Evolutionary conservation across 352 stramenopile species (phyloP).

Genomic region (Globisporangium rhizosaccharum): DNA sequence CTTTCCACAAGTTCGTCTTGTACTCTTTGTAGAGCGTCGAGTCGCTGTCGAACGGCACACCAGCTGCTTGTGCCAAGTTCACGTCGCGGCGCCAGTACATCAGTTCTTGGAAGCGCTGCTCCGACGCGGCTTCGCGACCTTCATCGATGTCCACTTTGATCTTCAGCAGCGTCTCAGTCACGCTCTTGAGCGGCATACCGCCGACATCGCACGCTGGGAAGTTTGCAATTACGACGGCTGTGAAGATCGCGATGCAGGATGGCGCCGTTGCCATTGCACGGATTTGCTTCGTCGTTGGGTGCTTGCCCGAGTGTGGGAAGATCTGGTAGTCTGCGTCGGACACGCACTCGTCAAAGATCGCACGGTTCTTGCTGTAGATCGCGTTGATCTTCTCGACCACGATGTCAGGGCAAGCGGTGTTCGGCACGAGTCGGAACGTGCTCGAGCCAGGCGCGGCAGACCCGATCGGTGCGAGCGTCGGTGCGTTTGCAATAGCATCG

Average conservation of each 20-base stretch:
- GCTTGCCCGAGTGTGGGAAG: constrained; percentile 45
- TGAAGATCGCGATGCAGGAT: constrained; percentile 51
- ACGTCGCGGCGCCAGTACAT: constrained; percentile 50
- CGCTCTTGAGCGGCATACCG: constrained; percentile 40
- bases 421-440: constrained; percentile 38
- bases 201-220: constrained; percentile 47
- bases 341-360: constrained; percentile 54
- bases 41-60: constrained; percentile 36
- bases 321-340: constrained; percentile 50
- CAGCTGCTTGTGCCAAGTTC: constrained; percentile 32
- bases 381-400: constrained; percentile 40
- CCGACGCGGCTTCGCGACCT: constrained; percentile 19
- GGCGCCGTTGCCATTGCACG: constrained; percentile 39
- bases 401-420: constrained; percentile 27
- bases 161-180: constrained; percentile 53
- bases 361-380: constrained; percentile 54
- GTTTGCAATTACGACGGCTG: constrained; percentile 39
- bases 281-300: constrained; percentile 44
- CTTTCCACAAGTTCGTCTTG: constrained; percentile 29
- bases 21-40: constrained; percentile 42
- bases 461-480: constrained; percentile 23
- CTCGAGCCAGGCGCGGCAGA: constrained; percentile 35
- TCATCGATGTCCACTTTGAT: constrained; percentile 40
- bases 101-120: constrained; percentile 41
- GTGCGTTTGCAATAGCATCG: constrained; percentile 15